Base-by-base conservation (phyloP, 2,329 filamentous ascomycete species). In the Aureobasidium musti region DNA sequence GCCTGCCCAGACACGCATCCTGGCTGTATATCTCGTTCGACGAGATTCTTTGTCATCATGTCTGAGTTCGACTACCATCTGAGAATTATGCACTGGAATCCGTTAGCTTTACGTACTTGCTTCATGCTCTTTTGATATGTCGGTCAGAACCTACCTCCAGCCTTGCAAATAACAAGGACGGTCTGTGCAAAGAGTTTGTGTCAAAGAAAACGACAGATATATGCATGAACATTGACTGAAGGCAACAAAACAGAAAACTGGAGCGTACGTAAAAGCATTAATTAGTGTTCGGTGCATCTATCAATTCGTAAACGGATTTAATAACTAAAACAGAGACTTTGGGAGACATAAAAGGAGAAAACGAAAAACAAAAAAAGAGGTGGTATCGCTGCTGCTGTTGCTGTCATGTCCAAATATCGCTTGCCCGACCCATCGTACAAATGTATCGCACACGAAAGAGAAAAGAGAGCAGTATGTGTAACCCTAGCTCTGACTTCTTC, bases 211-310 rank as follows among this genome's bases (percentile, higher is more conserved):
- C 10, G 26, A 30, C 1, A 52, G 5, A 50, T n/a, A 52, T 17
- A 52, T 8, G 7, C 13, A 26, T 17, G 23, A 52, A 53, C 19
- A 54, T 54, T 2, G 50, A 54, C n/a, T n/a, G 5, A 41, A 56
- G 35, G 33, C 4, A 33, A 59, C 30, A 8, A 21, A 17, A 33
- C 26, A 45, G 6, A 45, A 2, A 5, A 14, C 3, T 8, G 2
- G 21, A 56, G 14, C 21, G 21, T 59, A 57, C 35, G 39, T 43
- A 59, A 43, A 59, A 59, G 54, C 54, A 59, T 59, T 59, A 59
- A 59, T 59, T 59, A 59, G 26, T 59, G 54, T 59, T 28, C 26
- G 53, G 26, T 59, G 26, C 54, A 59, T 59, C 54, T 59, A 59
- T 59, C 54, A 30, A 59, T 59, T 59, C 54, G 54, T 59, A n/a